Percentiles rank a stretch among this genome's conserved stretches.
phyloP scores from a whole-genome alignment of 352 stramenopile species.

The Thraustochytrium sp. region DNA sequence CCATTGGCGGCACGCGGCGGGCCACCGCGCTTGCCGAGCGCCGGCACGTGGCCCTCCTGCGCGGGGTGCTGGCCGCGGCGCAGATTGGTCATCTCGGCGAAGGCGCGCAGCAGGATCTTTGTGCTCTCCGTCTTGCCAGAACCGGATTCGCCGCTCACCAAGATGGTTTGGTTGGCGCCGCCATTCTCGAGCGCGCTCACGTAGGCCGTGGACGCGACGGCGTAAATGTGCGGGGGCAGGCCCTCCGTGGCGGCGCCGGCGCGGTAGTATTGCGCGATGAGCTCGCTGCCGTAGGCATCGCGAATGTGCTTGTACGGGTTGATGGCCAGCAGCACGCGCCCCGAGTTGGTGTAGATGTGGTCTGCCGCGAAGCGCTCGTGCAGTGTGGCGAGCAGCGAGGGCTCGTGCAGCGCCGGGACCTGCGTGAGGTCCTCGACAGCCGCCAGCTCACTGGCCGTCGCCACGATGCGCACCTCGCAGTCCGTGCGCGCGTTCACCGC shows the following conservation, averaged over 20 bases:
- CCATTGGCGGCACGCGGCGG: too few relatives aligned
- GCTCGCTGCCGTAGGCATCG: constrained; percentile 34
- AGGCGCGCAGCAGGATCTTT: constrained; percentile 90
- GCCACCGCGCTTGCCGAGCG: too few relatives aligned
- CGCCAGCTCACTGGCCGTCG: background rate
- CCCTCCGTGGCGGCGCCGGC: constrained; percentile 52
- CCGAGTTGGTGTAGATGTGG: background rate
- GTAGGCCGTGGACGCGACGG: constrained; percentile 76
- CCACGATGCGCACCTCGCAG: constrained; percentile 27
- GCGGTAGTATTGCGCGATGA: constrained; percentile 52
- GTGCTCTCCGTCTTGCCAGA: constrained; percentile 93
- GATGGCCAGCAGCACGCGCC: constrained; percentile 57
- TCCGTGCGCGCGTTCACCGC: background rate
- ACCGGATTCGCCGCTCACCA: constrained; percentile 82
- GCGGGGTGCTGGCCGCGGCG: background rate
- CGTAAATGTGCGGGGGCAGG: constrained; percentile 75
- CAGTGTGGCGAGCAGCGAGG: background rate
- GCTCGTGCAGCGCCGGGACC: constrained; percentile 18
- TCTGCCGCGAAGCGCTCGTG: background rate
- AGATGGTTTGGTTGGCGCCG: constrained; percentile 76
- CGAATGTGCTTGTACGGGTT: constrained; percentile 61
- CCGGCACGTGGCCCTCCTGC: constrained; percentile 51
- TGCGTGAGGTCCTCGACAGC: constrained; percentile 16
- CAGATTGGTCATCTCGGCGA: constrained; percentile 50
- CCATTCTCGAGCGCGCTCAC: constrained; percentile 58